A percentile compares a stretch with the other conserved stretches of the same genome.
Evolutionary conservation across 176 grass and related monocot species (phyloP).

Genomic region (Pontederia crassipes): DNA sequence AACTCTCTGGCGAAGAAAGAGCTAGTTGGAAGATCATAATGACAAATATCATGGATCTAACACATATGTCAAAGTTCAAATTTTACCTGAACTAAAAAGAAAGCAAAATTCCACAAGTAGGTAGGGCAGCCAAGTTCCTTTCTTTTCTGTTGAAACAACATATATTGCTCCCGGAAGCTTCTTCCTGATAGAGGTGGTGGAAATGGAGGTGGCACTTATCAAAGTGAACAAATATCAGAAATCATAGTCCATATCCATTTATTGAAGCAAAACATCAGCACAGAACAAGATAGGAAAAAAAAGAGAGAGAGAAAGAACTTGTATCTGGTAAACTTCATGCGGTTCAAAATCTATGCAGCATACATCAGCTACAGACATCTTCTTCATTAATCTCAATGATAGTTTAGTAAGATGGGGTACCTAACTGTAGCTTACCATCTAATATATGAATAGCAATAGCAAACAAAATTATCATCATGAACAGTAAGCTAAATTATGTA

Average conservation of each 20-base stretch:
- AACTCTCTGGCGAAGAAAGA: neutral
- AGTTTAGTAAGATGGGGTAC: no score
- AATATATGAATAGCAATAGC: no score
- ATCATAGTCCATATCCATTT: constrained; percentile 2
- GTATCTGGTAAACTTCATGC: no score
- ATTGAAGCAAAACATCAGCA: neutral
- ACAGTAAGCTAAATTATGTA: no score
- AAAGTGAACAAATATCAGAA: constrained; percentile 41
- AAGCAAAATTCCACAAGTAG: constrained; percentile 82
- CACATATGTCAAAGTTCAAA: neutral
- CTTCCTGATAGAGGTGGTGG: constrained; percentile 47
- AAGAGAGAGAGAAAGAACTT: neutral
- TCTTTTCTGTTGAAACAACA: constrained; percentile 55
- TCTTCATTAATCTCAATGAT: no score
- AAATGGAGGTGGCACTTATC: constrained; percentile 75
- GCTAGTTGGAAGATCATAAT: neutral
- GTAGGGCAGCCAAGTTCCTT: constrained; percentile 71
- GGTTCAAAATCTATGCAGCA: no score
- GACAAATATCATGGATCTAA: neutral
- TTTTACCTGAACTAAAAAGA: constrained; percentile 68
- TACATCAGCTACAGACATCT: no score
- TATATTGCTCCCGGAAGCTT: constrained; percentile 44
- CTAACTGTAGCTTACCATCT: no score
- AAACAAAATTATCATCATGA: no score
- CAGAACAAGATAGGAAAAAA: constrained; percentile 12